Evolutionary conservation across 495 filamentous ascomycete species (phyloP), one percentile per base, ranked within the genome.

Genomic region (Rostrohypoxylon terebratum): DNA sequence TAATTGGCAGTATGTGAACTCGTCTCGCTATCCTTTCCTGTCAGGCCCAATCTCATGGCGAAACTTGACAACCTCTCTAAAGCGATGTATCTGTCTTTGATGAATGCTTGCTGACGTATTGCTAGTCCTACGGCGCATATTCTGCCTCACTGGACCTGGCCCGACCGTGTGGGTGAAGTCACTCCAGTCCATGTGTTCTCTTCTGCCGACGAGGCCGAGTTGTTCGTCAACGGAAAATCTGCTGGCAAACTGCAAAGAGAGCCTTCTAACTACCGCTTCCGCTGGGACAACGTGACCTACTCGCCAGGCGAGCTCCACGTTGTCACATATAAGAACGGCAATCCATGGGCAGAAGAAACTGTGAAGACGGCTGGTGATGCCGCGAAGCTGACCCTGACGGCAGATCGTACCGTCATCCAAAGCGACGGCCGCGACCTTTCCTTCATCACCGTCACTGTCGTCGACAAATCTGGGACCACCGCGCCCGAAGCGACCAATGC

Each of bases 101-200:
- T 9, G 4, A 45, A 34, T 40, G 3, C 2, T 16, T 42, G 6
- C 69, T 72, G 42, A 72, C 64, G 28, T 64, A 38, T 38, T 0
- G 0, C 33, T 42, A 72, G 69, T 0, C 66, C 58, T n/a, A 67
- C 53, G 54, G 84, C 80, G 10, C 83, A 85, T 45, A 82, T 85
- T 25, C 78, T 85, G 14, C 84, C 84, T 13, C 84, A 86, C 57
- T 86, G 84, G 84, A 85, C 75, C 3, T 87, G 83, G 83, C 82
- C 83, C 1, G 77, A 82, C 38, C 72, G 83, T 1, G 76, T 81
- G 4, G 82, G 82, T 0, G 54, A 81, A 69, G 75, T 82, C 1
- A 87, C 84, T n/a, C 84, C 83, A 0, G 82, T 85, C 1, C 84
- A 87, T 66, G 83, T 84, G 0, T 84, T 83, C 65, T 81, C 83